A percentile compares a stretch with the other conserved stretches of the same genome.
Conservation (phyloP, 2,329 filamentous ascomycete genomes). For the Fusarium succisae region DNA sequence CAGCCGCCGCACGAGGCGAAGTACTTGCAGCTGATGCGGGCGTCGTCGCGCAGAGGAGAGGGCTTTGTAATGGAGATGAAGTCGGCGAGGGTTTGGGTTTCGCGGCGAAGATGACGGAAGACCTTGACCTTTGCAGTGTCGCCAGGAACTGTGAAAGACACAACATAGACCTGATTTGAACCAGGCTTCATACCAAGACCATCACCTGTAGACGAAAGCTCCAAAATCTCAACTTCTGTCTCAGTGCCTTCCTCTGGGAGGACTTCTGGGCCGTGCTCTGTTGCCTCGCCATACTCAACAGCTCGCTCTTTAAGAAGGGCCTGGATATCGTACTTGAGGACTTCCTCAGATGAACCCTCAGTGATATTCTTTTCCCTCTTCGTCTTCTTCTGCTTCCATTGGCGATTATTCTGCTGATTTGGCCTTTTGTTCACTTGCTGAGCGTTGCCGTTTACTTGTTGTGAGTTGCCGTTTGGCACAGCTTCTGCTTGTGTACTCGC, state of each 20-base stretch:
- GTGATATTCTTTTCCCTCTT: conserved; percentile 69
- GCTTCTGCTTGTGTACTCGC: conserved; percentile 29
- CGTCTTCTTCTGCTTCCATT: conserved; percentile 59
- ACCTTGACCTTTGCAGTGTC: conserved; percentile 83
- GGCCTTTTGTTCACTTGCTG: conserved; percentile 40
- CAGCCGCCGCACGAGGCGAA: conserved; percentile 90
- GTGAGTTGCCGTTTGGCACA: conserved; percentile 28
- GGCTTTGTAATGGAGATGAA: conserved; percentile 80
- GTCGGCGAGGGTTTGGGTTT: conserved; percentile 81
- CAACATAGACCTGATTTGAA: conserved; percentile 76
- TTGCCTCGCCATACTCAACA: conserved; percentile 38
- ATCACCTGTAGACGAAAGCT: conserved; percentile 91
- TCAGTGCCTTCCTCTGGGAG: conserved; percentile 77
- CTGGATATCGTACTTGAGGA: conserved; percentile 71
- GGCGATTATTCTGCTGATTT: conserved; percentile 31
- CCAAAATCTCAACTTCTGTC: conserved; percentile 81
- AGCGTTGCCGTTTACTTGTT: conserved; percentile 18
- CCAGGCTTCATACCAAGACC: conserved; percentile 79
- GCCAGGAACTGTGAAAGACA: conserved; percentile 89
- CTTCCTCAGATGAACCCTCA: conserved; percentile 72
- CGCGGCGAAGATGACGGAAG: conserved; percentile 72
- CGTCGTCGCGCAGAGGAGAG: conserved; percentile 79
- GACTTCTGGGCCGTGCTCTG: conserved; percentile 44
- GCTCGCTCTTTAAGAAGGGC: conserved; percentile 59
- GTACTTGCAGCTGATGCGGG: conserved; percentile 82